Conservation (phyloP, 208 protist species). For the Novymonas esmeraldas region DNA sequence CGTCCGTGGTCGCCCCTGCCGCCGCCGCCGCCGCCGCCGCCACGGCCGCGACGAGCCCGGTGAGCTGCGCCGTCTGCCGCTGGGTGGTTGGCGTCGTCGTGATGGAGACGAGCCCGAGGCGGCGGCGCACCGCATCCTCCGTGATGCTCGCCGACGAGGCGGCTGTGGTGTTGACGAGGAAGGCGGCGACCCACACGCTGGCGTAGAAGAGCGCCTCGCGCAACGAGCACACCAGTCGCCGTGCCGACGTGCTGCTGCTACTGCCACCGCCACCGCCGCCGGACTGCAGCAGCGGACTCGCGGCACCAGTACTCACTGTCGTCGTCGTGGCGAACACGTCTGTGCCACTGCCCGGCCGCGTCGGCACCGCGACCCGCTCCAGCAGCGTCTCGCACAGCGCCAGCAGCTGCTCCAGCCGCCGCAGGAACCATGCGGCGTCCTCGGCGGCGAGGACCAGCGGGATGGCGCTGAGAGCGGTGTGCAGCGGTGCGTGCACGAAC, state of each 20-base stretch:
- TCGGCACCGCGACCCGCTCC: conserved; percentile 6
- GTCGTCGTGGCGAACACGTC: not conserved
- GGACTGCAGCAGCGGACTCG: too few species aligned
- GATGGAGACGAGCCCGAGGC: conserved; percentile 27
- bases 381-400: conserved; percentile 28
- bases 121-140: conserved; percentile 25
- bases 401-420: conserved; percentile 48
- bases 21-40: conserved; percentile 12
- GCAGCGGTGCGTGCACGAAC: conserved; percentile 60
- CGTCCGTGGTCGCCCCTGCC: not conserved
- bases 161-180: conserved; percentile 32
- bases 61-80: conserved; percentile 22
- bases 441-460: conserved; percentile 59
- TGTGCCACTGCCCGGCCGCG: not conserved
- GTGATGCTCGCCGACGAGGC: conserved; percentile 28
- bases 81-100: conserved; percentile 26
- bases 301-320: not conserved
- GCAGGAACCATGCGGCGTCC: conserved; percentile 70
- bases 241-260: conserved; percentile 5
- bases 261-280: not conserved
- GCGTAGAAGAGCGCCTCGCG: conserved; percentile 34
- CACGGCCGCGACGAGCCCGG: conserved; percentile 7
- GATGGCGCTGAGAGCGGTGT: conserved; percentile 74
- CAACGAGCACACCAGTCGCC: conserved; percentile 21
- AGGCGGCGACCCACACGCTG: conserved; percentile 30